phyloP scores from a whole-genome alignment of 192 early-diverging fungal genomes.

The Diversispora epigaea region DNA sequence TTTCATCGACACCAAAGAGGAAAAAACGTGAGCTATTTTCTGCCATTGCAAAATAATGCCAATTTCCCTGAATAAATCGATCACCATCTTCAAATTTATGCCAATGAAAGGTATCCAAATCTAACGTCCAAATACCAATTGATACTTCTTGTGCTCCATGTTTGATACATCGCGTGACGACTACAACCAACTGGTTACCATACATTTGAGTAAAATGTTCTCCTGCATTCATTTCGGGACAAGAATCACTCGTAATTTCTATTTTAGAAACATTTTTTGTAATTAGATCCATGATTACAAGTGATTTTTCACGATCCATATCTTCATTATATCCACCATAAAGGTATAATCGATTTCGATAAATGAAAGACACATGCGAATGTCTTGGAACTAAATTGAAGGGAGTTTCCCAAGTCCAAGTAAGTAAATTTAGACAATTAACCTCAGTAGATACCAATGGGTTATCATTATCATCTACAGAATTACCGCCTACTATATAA shows the following conservation, averaged over 20 bases:
- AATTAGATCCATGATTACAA: slow-evolving; percentile 58
- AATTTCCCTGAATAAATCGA: slow-evolving; percentile 40
- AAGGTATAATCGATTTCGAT: slow-evolving; percentile 54
- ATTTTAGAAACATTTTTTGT: slow-evolving; percentile 47
- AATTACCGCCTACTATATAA: slow-evolving; percentile 61
- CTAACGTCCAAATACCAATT: slow-evolving; percentile 60
- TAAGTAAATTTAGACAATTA: slow-evolving; percentile 52
- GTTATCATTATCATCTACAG: slow-evolving; percentile 29
- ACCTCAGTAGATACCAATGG: slow-evolving; percentile 35
- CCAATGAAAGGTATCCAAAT: slow-evolving; percentile 60
- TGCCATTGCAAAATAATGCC: slow-evolving; percentile 65
- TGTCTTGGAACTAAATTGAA: slow-evolving; percentile 54
- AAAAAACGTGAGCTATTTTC: slow-evolving; percentile 49
- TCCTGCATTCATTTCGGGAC: slow-evolving; percentile 52
- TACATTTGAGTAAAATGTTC: slow-evolving; percentile 66
- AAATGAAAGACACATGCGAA: slow-evolving; percentile 58
- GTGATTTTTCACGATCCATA: slow-evolving; percentile 53
- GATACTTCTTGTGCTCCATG: slow-evolving; percentile 45
- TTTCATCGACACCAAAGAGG: slow-evolving; percentile 56
- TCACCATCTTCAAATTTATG: slow-evolving; percentile 33
- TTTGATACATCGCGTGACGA: slow-evolving; percentile 46
- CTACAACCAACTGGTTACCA: slow-evolving; percentile 57
- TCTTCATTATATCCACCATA: slow-evolving; percentile 61
- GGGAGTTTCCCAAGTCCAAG: slow-evolving; percentile 57
- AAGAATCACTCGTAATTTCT: slow-evolving; percentile 46